Percentiles rank a stretch among this genome's conserved stretches.
Evolutionary conservation across 108 stramenopile species (phyloP).

Genomic region (Cyclotella choctawhatcheeana): DNA sequence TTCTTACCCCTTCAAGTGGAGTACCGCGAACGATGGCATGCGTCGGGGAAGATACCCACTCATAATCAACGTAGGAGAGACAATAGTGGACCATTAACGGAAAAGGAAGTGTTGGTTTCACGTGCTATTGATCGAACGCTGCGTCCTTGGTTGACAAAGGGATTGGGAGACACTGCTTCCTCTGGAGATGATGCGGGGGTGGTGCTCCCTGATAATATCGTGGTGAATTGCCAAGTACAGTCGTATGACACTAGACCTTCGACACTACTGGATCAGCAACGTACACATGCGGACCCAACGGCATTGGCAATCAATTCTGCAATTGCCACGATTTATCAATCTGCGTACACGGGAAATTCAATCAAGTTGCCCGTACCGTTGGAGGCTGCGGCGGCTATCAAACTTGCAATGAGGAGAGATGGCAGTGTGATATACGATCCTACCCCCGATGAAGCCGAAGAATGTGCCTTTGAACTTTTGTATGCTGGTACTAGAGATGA

Average conservation of each 20-base stretch:
- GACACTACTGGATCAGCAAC: conserved; percentile 1
- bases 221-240: conserved; percentile 62
- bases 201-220: conserved; percentile 39
- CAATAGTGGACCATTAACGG: conserved; percentile 47
- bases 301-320: conserved; percentile 84
- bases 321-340: conserved; percentile 66
- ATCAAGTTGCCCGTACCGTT: conserved; percentile 17
- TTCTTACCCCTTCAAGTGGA: conserved; percentile 61
- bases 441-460: conserved; percentile 25
- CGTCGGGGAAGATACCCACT: conserved; percentile 64
- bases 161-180: conserved; percentile 13
- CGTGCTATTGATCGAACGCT: conserved; percentile 72
- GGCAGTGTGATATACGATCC: conserved; percentile 54
- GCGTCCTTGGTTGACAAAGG: conserved; percentile 55
- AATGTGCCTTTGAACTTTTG: conserved; percentile 45
- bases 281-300: conserved; percentile 57
- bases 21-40: conserved; percentile 72
- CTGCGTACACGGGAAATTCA: conserved; percentile 47
- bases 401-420: conserved; percentile 44
- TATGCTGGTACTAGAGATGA: conserved; percentile 66
- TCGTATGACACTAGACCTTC: conserved; percentile 33
- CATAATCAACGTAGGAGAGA: conserved; percentile 52
- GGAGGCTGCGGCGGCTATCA: conserved; percentile 67
- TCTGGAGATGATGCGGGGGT: background rate
- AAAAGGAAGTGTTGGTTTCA: conserved; percentile 63